Evolutionary conservation across 1,284 basidiomycete genomes (phyloP).

Genomic region (Xanthoconium separans): DNA sequence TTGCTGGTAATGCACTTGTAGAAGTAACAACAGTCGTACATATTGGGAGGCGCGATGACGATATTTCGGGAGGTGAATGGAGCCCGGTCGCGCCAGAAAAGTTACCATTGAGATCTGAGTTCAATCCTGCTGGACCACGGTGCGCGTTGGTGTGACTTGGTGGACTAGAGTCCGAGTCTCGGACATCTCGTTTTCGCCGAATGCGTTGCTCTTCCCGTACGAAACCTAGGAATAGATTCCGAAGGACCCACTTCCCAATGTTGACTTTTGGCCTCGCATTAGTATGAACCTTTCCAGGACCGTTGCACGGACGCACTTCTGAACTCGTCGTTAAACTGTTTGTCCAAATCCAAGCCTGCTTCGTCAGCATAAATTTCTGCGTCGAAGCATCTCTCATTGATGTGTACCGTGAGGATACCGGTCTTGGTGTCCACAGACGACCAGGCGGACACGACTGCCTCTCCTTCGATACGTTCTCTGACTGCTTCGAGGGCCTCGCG

Average conservation of each 20-base stretch:
- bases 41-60: constrained; percentile 14
- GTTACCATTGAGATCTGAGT: constrained; percentile 31
- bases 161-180: constrained; percentile 19
- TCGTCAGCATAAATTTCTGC: constrained; percentile 96
- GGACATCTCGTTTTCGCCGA: constrained; percentile 37
- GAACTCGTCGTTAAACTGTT: constrained; percentile 71
- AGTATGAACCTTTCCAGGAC: constrained; percentile 15
- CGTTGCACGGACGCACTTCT: constrained; percentile 56
- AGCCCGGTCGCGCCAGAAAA: constrained; percentile 25
- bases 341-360: constrained; percentile 61
- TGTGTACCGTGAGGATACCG: constrained; percentile 85
- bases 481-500: constrained; percentile 87
- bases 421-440: constrained; percentile 87
- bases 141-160: constrained; percentile 18
- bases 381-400: constrained; percentile 88
- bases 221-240: constrained; percentile 72
- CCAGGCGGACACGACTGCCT: constrained; percentile 86
- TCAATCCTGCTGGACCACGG: constrained; percentile 27
- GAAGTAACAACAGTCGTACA: constrained; percentile 27
- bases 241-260: constrained; percentile 76
- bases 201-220: constrained; percentile 61
- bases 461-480: constrained; percentile 86
- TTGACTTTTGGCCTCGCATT: constrained; percentile 53
- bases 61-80: constrained; percentile 32
- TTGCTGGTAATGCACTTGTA: constrained; percentile 49